Evolutionary conservation across 140 eudicot genomes (phyloP).

Genomic region (Flaveria floridana): DNA sequence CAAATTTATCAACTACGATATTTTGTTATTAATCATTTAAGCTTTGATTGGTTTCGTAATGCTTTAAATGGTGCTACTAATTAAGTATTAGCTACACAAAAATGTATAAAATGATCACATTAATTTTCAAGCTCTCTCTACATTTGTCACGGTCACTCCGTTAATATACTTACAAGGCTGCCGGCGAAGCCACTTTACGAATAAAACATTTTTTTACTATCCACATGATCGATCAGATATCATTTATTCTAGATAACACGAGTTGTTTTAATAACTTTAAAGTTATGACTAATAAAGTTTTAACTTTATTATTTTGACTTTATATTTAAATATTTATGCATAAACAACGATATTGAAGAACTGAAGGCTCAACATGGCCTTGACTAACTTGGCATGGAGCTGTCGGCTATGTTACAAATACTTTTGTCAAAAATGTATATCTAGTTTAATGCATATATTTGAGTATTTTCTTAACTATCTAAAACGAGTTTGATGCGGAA

Average conservation of each 20-base stretch:
- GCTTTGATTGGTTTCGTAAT: neutral
- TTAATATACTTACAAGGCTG: neutral
- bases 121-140: neutral
- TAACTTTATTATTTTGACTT: constrained; percentile 1
- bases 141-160: neutral
- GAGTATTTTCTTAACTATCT: too few species aligned
- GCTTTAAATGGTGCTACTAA: neutral
- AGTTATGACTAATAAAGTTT: neutral
- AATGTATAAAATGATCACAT: neutral
- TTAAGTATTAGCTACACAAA: neutral
- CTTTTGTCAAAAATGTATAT: neutral
- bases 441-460: neutral
- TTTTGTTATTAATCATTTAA: neutral
- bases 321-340: neutral
- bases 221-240: constrained; percentile 29
- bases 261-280: constrained; percentile 21
- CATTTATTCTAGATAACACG: constrained; percentile 5
- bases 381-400: constrained; percentile 48
- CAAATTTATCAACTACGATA: neutral
- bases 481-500: neutral
- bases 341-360: constrained; percentile 23
- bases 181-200: neutral
- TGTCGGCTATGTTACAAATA: constrained; percentile 39
- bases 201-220: constrained; percentile 20
- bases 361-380: constrained; percentile 32